Evolutionary conservation across 2,329 filamentous ascomycete genomes (phyloP), one percentile per base, ranked within the genome.

Genomic region (Hymenotorrendiella dingleyae): DNA sequence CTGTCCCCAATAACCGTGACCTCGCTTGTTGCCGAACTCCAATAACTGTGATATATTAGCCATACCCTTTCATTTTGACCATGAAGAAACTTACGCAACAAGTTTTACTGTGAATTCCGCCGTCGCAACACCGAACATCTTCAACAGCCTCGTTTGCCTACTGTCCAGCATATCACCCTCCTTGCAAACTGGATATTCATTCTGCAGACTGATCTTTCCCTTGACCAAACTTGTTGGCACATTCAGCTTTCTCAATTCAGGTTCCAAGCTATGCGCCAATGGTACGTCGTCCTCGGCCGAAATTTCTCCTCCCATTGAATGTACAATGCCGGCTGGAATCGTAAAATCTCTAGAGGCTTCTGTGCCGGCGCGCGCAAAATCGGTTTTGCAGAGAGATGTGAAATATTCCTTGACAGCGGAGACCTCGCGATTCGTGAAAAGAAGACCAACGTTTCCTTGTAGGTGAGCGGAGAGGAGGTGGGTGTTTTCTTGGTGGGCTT

Each of bases 281-380:
- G 86, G 85, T 49, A 95, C 80, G 63, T 98, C 93, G 56, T 95
- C 75, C 55, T 90, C 86, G 19, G 70, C 69, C 16, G 86, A 74
- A 19, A 94, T 74, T 67, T 94, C 85, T 49, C 91, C 91, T 44
- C 77, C 91, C 29, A 78, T 80, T 46, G 83, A 81, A 68, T 89
- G 84, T 45, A 98, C 80, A 36, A 84, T 70, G n/a, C 93, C 93
- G 0, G 80, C 74, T 4, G 93, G 91, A 45, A 98, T 79, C 47
- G 76, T 79, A 67, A 97, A 90, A 40, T 74, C 76, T 55, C 88
- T 80, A 11, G 81, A 73, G 19, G 89, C 86, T 41, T 73, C 67
- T 49, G 82, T 82, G 53, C 93, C 93, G 46, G 91, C 88, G 62
- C 93, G 84, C 50, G 93, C 93, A 62, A 89, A 98, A 71, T 97